Base-by-base conservation (phyloP, 352 stramenopile genomes). In the Pythium rishiriense region DNA sequence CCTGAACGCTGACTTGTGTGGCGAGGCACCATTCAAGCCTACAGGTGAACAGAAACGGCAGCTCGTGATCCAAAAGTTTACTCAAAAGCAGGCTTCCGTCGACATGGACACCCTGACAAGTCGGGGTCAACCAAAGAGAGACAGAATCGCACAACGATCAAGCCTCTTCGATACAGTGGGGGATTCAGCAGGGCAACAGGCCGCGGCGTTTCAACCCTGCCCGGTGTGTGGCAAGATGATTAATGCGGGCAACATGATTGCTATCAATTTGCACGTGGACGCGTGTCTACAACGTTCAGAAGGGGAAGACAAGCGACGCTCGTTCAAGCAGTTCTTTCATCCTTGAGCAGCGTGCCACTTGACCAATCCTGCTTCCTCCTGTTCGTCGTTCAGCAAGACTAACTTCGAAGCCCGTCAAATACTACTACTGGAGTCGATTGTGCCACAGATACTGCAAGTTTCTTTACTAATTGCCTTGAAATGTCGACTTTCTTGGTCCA, bases 231-330 rank as follows among this genome's bases (percentile, higher is more conserved):
- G 52, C 1, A 59, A 71, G 19, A 61, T 60, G 26, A 76, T 79
- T 54, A 74, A 79, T 28, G 59, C 66, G 0, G 39, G 63, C 25
- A 79, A 71, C 47, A 31, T 43, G 6, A 74, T 74, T 15, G 64
- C 66, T 14, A 62, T 79, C 39, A 62, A 68, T 21, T 7, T 64
- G 19, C 72, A 79, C 52, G 54, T 79, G 24, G 72, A 79, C 14
- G 50, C 49, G 25, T 79, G 72, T 52, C 50, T 70, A 17, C 33
- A 46, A 42, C 24, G 24, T 26, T 50, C 52, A 17, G 35, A 50
- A 43, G 29, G 10, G 2, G 28, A 29, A 9, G n/a, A 48, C 28
- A 49, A 45, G 31, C 52, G 21, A 15, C 41, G 43, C 25, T 21
- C 41, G 4, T 60, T 67, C 14, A 22, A 67, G 25, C 39, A 60